A percentile compares a stretch with the other conserved stretches of the same genome.
These are phyloP conservation scores for Russula dissimulans DNA, from an alignment of 768 basidiomycete species.

Conservation along the genomic window DNA sequence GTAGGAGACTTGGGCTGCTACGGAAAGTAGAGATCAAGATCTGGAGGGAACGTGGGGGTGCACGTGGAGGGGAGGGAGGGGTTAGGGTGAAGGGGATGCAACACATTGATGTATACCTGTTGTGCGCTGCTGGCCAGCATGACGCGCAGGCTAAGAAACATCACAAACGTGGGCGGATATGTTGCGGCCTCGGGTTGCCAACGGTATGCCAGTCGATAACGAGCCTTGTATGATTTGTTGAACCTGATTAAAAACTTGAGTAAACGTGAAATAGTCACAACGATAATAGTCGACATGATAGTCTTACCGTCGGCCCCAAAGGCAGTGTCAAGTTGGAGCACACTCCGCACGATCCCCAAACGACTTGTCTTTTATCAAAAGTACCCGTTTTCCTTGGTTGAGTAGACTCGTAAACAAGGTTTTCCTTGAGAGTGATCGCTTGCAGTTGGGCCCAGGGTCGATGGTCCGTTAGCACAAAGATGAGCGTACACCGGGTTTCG, in stretches of 20 bases:
- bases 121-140: conserved; percentile 87
- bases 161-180: no score
- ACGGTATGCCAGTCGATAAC: conserved; percentile 60
- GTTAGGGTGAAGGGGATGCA: conserved; percentile 93
- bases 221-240: no score
- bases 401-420: conserved; percentile 85
- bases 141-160: no score
- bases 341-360: no score
- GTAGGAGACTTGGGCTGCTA: conserved; percentile 82
- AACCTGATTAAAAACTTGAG: no score
- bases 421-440: conserved; percentile 99
- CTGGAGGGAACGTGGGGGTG: conserved; percentile 38
- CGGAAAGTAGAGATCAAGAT: conserved; percentile 91
- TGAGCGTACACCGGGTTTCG: no score
- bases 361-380: conserved; percentile 93
- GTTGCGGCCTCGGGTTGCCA: no score
- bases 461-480: no score
- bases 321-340: conserved; percentile 64
- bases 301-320: no score
- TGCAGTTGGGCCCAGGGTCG: no score
- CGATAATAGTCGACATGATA: no score
- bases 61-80: conserved; percentile 23
- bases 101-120: conserved; percentile 26
- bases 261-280: no score
- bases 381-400: conserved; percentile 98